Evolutionary conservation across 805 yeast genomes (phyloP).

Genomic region (Priceomyces fermenticarens): DNA sequence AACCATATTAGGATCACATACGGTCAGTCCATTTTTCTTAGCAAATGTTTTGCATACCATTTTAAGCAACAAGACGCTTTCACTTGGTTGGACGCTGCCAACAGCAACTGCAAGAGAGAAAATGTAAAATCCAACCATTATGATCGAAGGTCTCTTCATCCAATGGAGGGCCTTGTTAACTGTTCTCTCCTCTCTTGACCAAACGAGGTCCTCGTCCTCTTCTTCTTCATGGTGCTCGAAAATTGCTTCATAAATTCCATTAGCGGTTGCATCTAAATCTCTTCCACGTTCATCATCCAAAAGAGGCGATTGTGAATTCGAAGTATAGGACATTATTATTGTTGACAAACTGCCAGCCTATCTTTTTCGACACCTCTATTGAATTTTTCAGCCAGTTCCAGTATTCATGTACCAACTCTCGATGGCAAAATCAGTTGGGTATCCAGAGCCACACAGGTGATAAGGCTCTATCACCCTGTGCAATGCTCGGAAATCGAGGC

Average conservation of each 20-base stretch:
- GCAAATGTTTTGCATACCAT: conserved; percentile 25
- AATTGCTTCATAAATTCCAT: conserved; percentile 40
- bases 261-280: conserved; percentile 27
- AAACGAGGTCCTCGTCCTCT: conserved; percentile 40
- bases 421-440: too few species aligned
- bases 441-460: too few species aligned
- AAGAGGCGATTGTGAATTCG: background rate
- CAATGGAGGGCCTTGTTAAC: conserved; percentile 46
- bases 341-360: background rate
- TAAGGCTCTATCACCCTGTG: too few species aligned
- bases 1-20: conserved; percentile 30
- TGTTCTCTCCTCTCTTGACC: conserved; percentile 49
- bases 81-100: conserved; percentile 35
- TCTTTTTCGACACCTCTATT: background rate
- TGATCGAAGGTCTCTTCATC: conserved; percentile 56
- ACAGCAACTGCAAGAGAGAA: conserved; percentile 43
- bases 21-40: conserved; percentile 4
- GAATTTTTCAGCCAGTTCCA: background rate
- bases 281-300: conserved; percentile 6
- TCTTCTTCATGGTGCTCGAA: conserved; percentile 26
- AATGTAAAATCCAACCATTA: conserved; percentile 43
- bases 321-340: too few species aligned
- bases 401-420: too few species aligned
- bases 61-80: conserved; percentile 35
- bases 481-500: too few species aligned